Evolutionary conservation across 2,329 filamentous ascomycete genomes (phyloP).

Genomic region (Tolypocladium paradoxum): DNA sequence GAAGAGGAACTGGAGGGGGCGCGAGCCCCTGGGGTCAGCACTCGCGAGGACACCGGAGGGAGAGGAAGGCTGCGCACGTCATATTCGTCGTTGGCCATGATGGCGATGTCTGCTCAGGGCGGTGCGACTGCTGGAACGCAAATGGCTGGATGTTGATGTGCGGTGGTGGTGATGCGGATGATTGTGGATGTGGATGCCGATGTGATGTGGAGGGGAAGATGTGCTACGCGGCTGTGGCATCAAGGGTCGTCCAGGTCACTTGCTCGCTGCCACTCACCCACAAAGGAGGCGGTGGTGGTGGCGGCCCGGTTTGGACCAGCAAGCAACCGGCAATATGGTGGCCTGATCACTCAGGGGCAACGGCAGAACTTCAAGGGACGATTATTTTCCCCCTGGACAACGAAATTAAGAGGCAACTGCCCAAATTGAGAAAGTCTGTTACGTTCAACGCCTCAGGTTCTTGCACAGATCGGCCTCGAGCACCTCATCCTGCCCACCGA

Average conservation of each 20-base stretch:
- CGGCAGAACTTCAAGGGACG: background rate
- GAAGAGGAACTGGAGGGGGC: conserved; percentile 74
- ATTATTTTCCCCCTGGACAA: background rate
- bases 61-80: conserved; percentile 58
- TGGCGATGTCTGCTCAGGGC: conserved; percentile 22
- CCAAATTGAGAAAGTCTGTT: background rate
- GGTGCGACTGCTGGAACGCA: background rate
- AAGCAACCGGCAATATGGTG: background rate
- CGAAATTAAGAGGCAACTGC: background rate
- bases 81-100: conserved; percentile 99
- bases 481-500: too few relatives aligned
- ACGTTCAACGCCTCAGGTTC: too few relatives aligned
- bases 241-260: conserved; percentile 1
- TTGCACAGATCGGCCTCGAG: too few relatives aligned
- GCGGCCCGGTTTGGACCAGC: background rate
- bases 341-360: background rate
- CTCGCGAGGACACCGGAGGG: conserved; percentile 12
- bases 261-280: background rate
- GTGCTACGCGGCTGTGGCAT: conserved; percentile 6
- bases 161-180: conserved; percentile 2
- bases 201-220: conserved; percentile 10
- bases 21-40: conserved; percentile 19
- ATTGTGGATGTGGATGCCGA: conserved; percentile 2
- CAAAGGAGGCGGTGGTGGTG: background rate
- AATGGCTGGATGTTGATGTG: background rate